These are phyloP conservation scores for Colletotrichum lini DNA, from an alignment of 2,329 filamentous ascomycete genomes.

Conservation along the genomic window DNA sequence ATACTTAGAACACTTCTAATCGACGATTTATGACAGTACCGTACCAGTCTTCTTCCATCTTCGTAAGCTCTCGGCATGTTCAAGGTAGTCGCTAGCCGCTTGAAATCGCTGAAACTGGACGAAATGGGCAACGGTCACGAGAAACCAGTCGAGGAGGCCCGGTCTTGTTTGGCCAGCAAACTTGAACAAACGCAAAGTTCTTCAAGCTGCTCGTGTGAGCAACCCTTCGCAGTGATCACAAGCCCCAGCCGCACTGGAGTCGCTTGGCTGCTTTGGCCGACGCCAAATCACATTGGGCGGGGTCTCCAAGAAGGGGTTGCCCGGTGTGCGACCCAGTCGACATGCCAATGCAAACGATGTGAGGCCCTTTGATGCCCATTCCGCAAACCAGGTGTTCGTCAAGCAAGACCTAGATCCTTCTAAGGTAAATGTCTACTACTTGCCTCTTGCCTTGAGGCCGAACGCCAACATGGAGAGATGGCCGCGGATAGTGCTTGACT, in stretches of 20 bases:
- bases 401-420: no score
- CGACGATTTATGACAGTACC: neutral
- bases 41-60: neutral
- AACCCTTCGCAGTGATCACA: neutral
- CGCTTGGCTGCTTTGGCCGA: neutral
- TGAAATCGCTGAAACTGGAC: neutral
- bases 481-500: neutral
- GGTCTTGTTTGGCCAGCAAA: neutral
- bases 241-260: neutral
- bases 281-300: no score
- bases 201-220: neutral
- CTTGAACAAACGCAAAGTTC: neutral
- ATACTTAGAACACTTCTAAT: conserved; percentile 17
- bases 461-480: neutral
- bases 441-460: neutral
- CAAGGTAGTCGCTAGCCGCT: neutral
- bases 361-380: neutral
- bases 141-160: neutral
- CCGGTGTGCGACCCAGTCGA: neutral
- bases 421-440: neutral
- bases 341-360: neutral
- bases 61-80: neutral
- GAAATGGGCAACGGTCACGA: neutral
- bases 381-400: neutral
- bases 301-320: neutral